A percentile compares a stretch with the other conserved stretches of the same genome.
Evolutionary conservation across 352 stramenopile species (phyloP).

Genomic region (Phytopythium vexans): DNA sequence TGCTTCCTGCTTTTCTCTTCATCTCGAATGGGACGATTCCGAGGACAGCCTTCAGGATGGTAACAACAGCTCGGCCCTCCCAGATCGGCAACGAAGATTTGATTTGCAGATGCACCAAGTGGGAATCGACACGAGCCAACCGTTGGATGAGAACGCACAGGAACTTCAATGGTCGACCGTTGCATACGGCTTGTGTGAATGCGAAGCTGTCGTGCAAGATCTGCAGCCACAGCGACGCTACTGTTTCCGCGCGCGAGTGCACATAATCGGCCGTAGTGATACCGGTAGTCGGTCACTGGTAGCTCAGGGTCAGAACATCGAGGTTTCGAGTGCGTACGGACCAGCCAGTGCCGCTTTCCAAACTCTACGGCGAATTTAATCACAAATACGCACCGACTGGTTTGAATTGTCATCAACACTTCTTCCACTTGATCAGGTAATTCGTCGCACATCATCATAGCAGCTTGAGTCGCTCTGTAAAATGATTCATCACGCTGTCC

Average conservation of each 20-base stretch:
- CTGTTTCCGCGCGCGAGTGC: conserved; percentile 19
- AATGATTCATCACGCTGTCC: conserved; percentile 35
- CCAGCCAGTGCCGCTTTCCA: conserved; percentile 15
- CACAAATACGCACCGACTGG: neutral
- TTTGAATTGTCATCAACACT: conserved; percentile 4
- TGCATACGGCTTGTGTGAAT: conserved; percentile 5
- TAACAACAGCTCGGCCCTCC: neutral
- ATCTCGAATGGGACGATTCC: conserved; percentile 15
- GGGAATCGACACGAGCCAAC: conserved; percentile 2
- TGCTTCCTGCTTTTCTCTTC: conserved; percentile 18
- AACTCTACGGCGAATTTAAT: conserved; percentile 23
- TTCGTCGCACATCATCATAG: neutral
- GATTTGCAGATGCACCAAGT: conserved; percentile 23
- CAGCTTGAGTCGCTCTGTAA: conserved; percentile 20
- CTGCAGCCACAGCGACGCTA: conserved; percentile 19
- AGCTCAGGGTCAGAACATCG: neutral
- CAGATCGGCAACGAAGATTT: conserved; percentile 4
- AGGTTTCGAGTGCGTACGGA: conserved; percentile 14
- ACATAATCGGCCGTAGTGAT: neutral
- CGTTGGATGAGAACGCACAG: neutral
- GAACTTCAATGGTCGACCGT: conserved; percentile 8
- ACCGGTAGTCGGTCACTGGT: neutral
- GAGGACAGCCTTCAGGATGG: neutral
- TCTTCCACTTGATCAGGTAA: neutral
- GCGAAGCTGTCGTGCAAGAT: conserved; percentile 5